Percentiles rank a stretch among this genome's conserved stretches.
Conservation (phyloP, 345 rosid species). For the Bruguiera parviflora region DNA sequence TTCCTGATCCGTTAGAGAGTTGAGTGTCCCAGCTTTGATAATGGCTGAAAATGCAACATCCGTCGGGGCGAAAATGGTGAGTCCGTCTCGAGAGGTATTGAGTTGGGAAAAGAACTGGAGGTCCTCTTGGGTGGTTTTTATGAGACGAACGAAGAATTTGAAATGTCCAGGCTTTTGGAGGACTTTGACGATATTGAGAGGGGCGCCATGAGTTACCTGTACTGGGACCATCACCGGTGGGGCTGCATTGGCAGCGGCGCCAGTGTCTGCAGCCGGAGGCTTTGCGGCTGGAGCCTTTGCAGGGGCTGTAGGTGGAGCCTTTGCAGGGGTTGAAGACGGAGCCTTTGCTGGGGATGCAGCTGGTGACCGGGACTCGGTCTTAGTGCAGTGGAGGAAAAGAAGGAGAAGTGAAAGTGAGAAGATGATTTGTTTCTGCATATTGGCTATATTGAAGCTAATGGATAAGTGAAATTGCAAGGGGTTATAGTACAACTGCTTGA, state of each 20-base stretch:
- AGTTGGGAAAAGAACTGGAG: conserved; percentile 25
- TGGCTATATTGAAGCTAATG: neutral
- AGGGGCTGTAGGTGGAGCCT: conserved; percentile 11
- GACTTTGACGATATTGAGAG: conserved; percentile 17
- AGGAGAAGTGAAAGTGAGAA: conserved; percentile 17
- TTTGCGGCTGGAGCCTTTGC: neutral
- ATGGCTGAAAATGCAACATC: conserved; percentile 20
- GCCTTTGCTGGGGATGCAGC: conserved; percentile 21
- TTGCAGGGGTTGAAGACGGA: conserved; percentile 4
- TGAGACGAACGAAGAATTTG: conserved; percentile 21
- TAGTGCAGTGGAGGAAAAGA: conserved; percentile 22
- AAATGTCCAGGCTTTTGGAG: conserved; percentile 26
- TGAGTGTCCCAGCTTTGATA: conserved; percentile 21
- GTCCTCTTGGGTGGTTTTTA: conserved; percentile 26
- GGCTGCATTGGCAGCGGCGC: neutral
- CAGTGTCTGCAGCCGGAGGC: neutral
- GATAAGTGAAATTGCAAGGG: neutral
- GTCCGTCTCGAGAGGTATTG: conserved; percentile 20
- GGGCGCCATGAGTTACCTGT: conserved; percentile 25
- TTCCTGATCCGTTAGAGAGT: conserved; percentile 22
- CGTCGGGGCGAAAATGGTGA: conserved; percentile 25
- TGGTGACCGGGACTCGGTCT: conserved; percentile 14
- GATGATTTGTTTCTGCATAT: conserved; percentile 11
- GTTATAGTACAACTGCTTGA: conserved; percentile 9
- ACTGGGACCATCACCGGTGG: conserved; percentile 19